Evolutionary conservation across 495 filamentous ascomycete species (phyloP).

Genomic region (Daldinia loculata): DNA sequence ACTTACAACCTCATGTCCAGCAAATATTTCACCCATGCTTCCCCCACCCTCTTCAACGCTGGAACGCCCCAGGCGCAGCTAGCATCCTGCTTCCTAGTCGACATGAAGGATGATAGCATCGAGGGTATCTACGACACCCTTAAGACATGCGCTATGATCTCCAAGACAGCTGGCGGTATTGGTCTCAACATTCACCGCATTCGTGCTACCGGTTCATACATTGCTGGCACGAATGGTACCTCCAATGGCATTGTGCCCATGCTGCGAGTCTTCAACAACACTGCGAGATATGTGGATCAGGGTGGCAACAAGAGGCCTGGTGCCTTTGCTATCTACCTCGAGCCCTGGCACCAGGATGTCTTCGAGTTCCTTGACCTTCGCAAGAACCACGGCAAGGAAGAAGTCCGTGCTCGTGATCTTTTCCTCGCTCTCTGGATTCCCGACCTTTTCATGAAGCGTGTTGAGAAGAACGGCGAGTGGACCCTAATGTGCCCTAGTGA

Average conservation of each 20-base stretch:
- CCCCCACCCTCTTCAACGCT: slow-evolving; percentile 96
- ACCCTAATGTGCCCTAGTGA: slow-evolving; percentile 98
- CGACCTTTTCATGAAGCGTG: slow-evolving; percentile 99
- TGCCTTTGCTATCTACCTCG: slow-evolving; percentile 98
- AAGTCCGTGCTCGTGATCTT: slow-evolving; percentile 93
- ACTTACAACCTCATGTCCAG: slow-evolving; percentile 98
- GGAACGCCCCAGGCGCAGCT: slow-evolving; percentile 93
- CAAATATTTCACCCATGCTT: slow-evolving; percentile 98
- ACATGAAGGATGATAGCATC: slow-evolving; percentile 99
- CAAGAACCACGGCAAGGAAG: slow-evolving; percentile 99
- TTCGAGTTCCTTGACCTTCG: slow-evolving; percentile 97
- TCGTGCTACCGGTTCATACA: slow-evolving; percentile 95
- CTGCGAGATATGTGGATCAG: slow-evolving; percentile 97
- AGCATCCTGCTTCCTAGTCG: slow-evolving; percentile 96
- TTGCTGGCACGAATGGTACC: slow-evolving; percentile 94
- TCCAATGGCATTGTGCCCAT: slow-evolving; percentile 98
- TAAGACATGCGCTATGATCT: slow-evolving; percentile 99
- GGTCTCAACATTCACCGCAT: slow-evolving; percentile 96
- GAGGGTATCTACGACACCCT: slow-evolving; percentile 99
- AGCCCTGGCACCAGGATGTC: slow-evolving; percentile 98
- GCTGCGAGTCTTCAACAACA: slow-evolving; percentile 99
- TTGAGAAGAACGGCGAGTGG: slow-evolving; percentile 94
- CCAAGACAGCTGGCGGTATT: slow-evolving; percentile 98
- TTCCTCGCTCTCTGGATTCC: slow-evolving; percentile 99
- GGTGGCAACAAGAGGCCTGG: slow-evolving; percentile 99